Evolutionary conservation across 352 stramenopile species (phyloP).

Genomic region (Pelagophyceae sp.): DNA sequence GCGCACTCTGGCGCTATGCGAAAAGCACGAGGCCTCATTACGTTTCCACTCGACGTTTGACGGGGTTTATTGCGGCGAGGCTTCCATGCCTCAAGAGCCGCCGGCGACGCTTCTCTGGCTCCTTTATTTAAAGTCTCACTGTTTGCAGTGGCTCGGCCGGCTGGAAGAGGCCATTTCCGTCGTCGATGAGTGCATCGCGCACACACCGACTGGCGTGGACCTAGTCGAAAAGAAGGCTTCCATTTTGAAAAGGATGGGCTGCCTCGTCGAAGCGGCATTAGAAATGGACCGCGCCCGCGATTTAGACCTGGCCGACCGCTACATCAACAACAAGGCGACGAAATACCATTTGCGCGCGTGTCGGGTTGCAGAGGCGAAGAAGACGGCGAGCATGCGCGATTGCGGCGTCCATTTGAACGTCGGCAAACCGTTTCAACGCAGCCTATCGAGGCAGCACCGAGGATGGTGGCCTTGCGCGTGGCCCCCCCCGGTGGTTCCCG

Average conservation of each 20-base stretch:
- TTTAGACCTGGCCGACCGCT: slow-evolving; percentile 90
- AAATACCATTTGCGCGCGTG: slow-evolving; percentile 90
- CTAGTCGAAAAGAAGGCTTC: slow-evolving; percentile 83
- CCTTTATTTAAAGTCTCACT: slow-evolving; percentile 76
- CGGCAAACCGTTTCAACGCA: no score
- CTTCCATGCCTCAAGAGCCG: slow-evolving; percentile 37
- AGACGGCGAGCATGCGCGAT: slow-evolving; percentile 84
- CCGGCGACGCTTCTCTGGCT: slow-evolving; percentile 66
- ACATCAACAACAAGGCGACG: slow-evolving; percentile 97
- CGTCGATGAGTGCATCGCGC: slow-evolving; percentile 82
- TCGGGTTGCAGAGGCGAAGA: slow-evolving; percentile 76
- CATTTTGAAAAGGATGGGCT: slow-evolving; percentile 83
- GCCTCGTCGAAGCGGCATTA: slow-evolving; percentile 75
- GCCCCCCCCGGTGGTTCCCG: no score
- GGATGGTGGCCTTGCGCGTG: no score
- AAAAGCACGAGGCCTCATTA: slow-evolving; percentile 65
- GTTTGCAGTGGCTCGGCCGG: slow-evolving; percentile 77
- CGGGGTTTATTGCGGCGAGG: slow-evolving; percentile 6
- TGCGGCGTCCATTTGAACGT: no score
- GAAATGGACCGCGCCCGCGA: slow-evolving; percentile 77
- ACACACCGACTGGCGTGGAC: slow-evolving; percentile 78
- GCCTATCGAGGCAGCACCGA: no score
- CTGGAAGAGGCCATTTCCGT: slow-evolving; percentile 68
- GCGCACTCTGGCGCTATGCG: slow-evolving; percentile 50
- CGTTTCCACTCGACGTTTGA: slow-evolving; percentile 39